These are phyloP conservation scores for Purpureocillium takamizusanense DNA, from an alignment of 2,329 filamentous ascomycete genomes.

Conservation along the genomic window DNA sequence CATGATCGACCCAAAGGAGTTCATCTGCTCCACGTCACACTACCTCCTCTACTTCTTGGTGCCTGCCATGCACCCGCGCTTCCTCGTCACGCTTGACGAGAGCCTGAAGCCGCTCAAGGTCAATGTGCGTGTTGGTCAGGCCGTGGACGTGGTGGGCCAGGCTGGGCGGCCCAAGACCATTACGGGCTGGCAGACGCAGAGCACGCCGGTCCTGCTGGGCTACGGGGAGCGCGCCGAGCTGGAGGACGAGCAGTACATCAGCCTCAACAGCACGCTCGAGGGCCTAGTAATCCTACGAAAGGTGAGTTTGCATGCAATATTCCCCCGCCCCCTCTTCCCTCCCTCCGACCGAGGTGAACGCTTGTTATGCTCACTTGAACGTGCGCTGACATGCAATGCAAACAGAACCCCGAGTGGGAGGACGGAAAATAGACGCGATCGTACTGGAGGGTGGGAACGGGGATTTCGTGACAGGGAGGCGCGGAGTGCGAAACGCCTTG, in stretches of 20 bases:
- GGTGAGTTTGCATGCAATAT: slow-evolving; percentile 44
- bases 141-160: slow-evolving; percentile 95
- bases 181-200: slow-evolving; percentile 98
- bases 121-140: slow-evolving; percentile 94
- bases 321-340: background rate
- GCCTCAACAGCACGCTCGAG: slow-evolving; percentile 82
- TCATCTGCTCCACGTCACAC: slow-evolving; percentile 58
- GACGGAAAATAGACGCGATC: slow-evolving; percentile 26
- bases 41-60: slow-evolving; percentile 97
- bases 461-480: too few relatives aligned
- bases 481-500: too few relatives aligned
- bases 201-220: slow-evolving; percentile 91
- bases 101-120: slow-evolving; percentile 87
- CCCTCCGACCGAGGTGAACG: too few relatives aligned
- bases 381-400: slow-evolving; percentile 7
- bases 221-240: slow-evolving; percentile 93
- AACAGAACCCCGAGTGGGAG: slow-evolving; percentile 30
- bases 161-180: slow-evolving; percentile 97
- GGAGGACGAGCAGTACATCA: slow-evolving; percentile 95
- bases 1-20: slow-evolving; percentile 92
- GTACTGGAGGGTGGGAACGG: too few relatives aligned
- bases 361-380: background rate
- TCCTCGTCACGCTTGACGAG: slow-evolving; percentile 93
- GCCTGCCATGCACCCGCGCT: slow-evolving; percentile 92
- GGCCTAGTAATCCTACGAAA: slow-evolving; percentile 94